phyloP scores from a whole-genome alignment of 2,329 filamentous ascomycete species.

The Zopfia rhizophila region DNA sequence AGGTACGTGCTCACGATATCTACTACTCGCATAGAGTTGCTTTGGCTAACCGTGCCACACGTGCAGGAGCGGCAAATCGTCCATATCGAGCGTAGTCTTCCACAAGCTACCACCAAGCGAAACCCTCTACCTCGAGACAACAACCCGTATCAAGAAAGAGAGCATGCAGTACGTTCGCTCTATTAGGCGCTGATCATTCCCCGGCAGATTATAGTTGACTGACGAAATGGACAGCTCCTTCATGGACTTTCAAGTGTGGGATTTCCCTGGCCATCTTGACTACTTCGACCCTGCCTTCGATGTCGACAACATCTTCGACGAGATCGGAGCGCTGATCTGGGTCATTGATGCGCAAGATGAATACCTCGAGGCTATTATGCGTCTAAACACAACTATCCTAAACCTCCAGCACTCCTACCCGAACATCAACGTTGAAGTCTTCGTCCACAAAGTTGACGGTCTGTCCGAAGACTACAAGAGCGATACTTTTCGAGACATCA shows the following conservation, averaged over 20 bases:
- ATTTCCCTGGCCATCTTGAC: constrained; percentile 94
- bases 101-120: constrained; percentile 97
- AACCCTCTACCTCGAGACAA: constrained; percentile 95
- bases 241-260: constrained; percentile 99
- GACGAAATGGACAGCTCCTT: constrained; percentile 77
- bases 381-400: constrained; percentile 88
- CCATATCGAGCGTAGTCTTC: constrained; percentile 98
- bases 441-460: constrained; percentile 99
- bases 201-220: constrained; percentile 9
- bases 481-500: constrained; percentile 96
- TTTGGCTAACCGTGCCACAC: constrained; percentile 25
- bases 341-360: constrained; percentile 99
- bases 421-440: constrained; percentile 96
- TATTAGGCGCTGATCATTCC: neutral
- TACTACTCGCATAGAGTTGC: neutral
- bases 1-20: constrained; percentile 67
- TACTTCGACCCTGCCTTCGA: constrained; percentile 91
- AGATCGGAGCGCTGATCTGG: constrained; percentile 95
- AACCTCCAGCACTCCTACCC: constrained; percentile 89
- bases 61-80: constrained; percentile 92
- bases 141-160: constrained; percentile 92
- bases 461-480: constrained; percentile 95
- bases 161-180: constrained; percentile 82
- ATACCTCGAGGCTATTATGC: constrained; percentile 89
- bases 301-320: constrained; percentile 91